A percentile compares a stretch with the other conserved stretches of the same genome.
Evolutionary conservation across 345 rosid species (phyloP).

Genomic region (Euphorbia tirucalli): DNA sequence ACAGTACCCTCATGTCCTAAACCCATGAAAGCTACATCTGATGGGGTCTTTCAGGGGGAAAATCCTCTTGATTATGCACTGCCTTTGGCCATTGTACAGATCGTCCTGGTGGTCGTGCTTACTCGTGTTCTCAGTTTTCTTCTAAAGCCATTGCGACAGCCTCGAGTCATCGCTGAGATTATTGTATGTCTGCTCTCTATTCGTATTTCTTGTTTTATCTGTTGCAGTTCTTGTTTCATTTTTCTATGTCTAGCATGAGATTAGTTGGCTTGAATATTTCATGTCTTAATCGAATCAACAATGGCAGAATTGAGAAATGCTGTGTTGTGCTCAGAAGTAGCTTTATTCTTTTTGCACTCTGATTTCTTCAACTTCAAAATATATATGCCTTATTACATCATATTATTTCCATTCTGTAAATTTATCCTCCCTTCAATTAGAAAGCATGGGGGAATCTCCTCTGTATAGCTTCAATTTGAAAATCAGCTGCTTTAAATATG

Average conservation of each 20-base stretch:
- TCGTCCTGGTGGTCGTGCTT: constrained; percentile 66
- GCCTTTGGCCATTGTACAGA: constrained; percentile 83
- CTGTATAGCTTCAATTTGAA: too few relatives aligned
- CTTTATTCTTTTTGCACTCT: too few relatives aligned
- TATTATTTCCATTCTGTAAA: too few relatives aligned
- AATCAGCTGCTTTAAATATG: too few relatives aligned
- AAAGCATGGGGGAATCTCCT: too few relatives aligned
- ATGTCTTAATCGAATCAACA: too few relatives aligned
- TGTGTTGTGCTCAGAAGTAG: not conserved
- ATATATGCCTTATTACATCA: too few relatives aligned
- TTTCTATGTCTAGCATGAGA: not conserved
- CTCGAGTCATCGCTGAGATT: constrained; percentile 39
- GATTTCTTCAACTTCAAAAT: too few relatives aligned
- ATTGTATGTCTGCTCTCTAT: constrained; percentile 16
- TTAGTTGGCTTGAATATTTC: not conserved
- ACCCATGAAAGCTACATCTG: constrained; percentile 79
- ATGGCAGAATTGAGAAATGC: not conserved
- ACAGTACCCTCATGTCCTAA: constrained; percentile 36
- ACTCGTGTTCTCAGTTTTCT: constrained; percentile 73
- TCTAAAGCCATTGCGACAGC: constrained; percentile 54
- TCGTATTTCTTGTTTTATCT: not conserved
- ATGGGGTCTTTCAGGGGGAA: constrained; percentile 82
- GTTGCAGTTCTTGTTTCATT: not conserved
- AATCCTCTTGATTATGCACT: constrained; percentile 67
- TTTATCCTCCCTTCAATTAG: too few relatives aligned